Evolutionary conservation across 495 filamentous ascomycete genomes (phyloP).

Genomic region (Neurospora sp.): DNA sequence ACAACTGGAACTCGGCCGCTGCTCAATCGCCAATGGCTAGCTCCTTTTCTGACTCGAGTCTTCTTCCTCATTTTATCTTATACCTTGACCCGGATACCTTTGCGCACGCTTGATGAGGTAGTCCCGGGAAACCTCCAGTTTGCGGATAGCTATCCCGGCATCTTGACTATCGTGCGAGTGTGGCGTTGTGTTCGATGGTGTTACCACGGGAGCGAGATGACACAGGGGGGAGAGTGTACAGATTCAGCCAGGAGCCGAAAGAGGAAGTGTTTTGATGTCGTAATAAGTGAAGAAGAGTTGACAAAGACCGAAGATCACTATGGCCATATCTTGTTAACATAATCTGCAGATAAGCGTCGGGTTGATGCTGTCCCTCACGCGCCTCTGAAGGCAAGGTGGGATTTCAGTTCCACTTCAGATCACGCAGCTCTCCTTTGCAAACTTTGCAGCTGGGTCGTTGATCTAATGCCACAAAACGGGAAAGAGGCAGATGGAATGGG

Average conservation of each 20-base stretch:
- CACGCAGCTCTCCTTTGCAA: not conserved
- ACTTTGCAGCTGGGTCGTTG: not conserved
- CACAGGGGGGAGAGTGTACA: not conserved
- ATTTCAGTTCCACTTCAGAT: not conserved
- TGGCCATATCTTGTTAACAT: not conserved
- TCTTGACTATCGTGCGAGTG: not conserved
- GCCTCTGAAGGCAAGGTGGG: not conserved
- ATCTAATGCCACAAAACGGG: not conserved
- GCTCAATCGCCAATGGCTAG: not conserved
- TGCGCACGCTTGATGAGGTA: not conserved
- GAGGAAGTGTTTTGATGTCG: not conserved
- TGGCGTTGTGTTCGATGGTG: slow-evolving; percentile 3
- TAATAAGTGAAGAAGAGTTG: not conserved
- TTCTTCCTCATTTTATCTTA: not conserved
- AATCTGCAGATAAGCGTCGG: not conserved
- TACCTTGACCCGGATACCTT: not conserved
- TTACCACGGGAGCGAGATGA: slow-evolving; percentile 5
- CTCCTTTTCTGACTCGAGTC: not conserved
- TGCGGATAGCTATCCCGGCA: not conserved
- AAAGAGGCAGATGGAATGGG: not conserved
- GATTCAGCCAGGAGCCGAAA: not conserved
- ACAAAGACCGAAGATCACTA: not conserved
- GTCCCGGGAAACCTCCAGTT: not conserved
- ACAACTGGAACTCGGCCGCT: not conserved
- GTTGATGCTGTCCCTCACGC: not conserved